Conservation (phyloP, 2,329 filamentous ascomycete species). For the Aspergillus fumigatus region DNA sequence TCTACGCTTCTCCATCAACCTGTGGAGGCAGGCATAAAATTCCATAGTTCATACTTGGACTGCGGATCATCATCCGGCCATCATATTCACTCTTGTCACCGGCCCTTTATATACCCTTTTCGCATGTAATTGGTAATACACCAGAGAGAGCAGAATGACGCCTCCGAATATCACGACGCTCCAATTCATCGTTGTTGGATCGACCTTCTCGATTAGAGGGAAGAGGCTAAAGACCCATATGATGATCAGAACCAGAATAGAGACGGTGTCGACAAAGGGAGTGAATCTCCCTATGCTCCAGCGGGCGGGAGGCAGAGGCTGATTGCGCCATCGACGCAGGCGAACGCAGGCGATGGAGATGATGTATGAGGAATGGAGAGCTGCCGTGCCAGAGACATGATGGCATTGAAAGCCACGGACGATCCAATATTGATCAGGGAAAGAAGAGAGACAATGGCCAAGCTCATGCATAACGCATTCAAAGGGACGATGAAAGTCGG, state of each 20-base stretch:
- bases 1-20: background rate
- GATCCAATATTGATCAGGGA: background rate
- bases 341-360: background rate
- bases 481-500: background rate
- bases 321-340: constrained; percentile 5
- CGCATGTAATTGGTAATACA: constrained; percentile 23
- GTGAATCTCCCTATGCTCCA: constrained; percentile 41
- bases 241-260: constrained; percentile 20
- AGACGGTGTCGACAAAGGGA: constrained; percentile 35
- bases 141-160: constrained; percentile 21
- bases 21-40: background rate
- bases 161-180: constrained; percentile 22
- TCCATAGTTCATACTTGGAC: background rate
- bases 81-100: constrained; percentile 21
- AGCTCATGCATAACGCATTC: background rate
- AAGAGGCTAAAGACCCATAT: constrained; percentile 26
- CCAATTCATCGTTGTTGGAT: constrained; percentile 26
- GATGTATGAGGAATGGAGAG: background rate
- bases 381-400: background rate
- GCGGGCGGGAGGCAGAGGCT: constrained; percentile 9
- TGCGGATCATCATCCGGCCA: background rate
- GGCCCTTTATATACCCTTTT: constrained; percentile 26
- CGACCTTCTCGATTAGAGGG: constrained; percentile 16
- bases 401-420: background rate
- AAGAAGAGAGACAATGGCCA: background rate